Evolutionary conservation across 495 filamentous ascomycete genomes (phyloP).

Genomic region (Melanomma pulvis-pyrius): DNA sequence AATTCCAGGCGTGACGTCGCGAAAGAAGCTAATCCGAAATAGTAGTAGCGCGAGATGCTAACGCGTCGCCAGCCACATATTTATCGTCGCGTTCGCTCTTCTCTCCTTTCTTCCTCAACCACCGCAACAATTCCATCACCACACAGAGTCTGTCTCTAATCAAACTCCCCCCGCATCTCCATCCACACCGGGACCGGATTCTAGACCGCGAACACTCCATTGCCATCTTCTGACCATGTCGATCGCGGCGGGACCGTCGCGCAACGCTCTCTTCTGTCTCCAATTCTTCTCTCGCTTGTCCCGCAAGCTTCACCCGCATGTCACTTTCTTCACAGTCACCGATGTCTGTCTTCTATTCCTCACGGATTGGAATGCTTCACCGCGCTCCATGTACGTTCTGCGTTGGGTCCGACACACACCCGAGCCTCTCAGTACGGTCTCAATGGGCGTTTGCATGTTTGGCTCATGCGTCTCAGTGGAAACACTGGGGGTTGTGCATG

Average conservation of each 20-base stretch:
- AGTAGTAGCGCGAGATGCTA: not conserved
- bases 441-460: slow-evolving; percentile 41
- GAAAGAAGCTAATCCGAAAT: slow-evolving; percentile 8
- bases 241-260: slow-evolving; percentile 28
- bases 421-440: slow-evolving; percentile 55
- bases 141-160: slow-evolving; percentile 25
- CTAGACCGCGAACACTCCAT: slow-evolving; percentile 1
- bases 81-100: not conserved
- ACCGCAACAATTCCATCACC: slow-evolving; percentile 17
- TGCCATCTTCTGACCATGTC: slow-evolving; percentile 34
- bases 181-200: slow-evolving; percentile 17
- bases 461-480: slow-evolving; percentile 38
- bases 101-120: slow-evolving; percentile 8
- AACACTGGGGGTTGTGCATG: slow-evolving; percentile 42
- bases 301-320: slow-evolving; percentile 51
- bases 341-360: slow-evolving; percentile 59
- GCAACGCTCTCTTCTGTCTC: slow-evolving; percentile 17
- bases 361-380: slow-evolving; percentile 59
- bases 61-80: slow-evolving; percentile 21
- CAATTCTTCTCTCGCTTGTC: slow-evolving; percentile 47
- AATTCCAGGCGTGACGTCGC: not conserved
- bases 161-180: slow-evolving; percentile 10
- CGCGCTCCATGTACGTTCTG: slow-evolving; percentile 49
- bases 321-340: slow-evolving; percentile 70
- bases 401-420: slow-evolving; percentile 35